A percentile compares a stretch with the other conserved stretches of the same genome.
Evolutionary conservation across 495 filamentous ascomycete genomes (phyloP).

Genomic region (Pyrenula aspistea): DNA sequence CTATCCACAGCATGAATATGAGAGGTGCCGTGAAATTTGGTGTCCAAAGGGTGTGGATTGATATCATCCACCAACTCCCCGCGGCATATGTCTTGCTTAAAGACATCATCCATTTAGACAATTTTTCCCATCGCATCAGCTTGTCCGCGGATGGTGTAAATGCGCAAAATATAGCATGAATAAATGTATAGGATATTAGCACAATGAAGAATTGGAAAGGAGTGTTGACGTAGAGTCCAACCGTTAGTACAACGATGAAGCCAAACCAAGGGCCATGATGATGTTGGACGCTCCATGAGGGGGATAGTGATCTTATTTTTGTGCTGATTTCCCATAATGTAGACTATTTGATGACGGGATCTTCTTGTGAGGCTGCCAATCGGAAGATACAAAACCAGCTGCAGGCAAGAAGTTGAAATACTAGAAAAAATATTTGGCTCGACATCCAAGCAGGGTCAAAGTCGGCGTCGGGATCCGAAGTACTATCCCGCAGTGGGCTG

Average conservation of each 20-base stretch:
- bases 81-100: background rate
- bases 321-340: background rate
- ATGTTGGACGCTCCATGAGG: background rate
- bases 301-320: background rate
- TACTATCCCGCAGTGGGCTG: background rate
- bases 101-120: background rate
- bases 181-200: background rate
- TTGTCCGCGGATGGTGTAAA: background rate
- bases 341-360: background rate
- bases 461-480: background rate
- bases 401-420: background rate
- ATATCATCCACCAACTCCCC: background rate
- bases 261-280: background rate
- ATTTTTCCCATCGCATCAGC: background rate
- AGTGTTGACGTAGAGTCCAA: background rate
- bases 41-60: background rate
- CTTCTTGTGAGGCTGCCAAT: background rate
- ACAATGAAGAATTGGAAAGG: background rate
- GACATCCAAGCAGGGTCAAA: background rate
- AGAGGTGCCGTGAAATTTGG: background rate
- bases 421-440: background rate
- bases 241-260: background rate
- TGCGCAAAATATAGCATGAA: background rate
- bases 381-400: background rate
- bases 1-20: background rate